Conservation (phyloP, 805 yeast species). For the Kodamaea kakaduensis region DNA sequence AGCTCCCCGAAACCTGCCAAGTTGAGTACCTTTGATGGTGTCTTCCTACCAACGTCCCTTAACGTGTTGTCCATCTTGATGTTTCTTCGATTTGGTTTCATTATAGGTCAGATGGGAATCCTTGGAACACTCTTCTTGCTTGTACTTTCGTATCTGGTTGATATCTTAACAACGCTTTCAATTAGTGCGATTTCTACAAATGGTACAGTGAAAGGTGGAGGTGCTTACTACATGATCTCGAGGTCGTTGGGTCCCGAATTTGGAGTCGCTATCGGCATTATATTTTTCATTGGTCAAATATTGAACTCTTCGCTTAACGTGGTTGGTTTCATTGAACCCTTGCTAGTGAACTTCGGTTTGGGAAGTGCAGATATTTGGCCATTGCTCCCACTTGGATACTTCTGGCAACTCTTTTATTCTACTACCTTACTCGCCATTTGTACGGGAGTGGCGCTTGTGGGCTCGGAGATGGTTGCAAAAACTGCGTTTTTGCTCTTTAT, state of each 20-base stretch:
- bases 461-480: constrained; percentile 74
- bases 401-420: constrained; percentile 69
- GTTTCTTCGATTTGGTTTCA: constrained; percentile 94
- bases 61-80: constrained; percentile 91
- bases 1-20: constrained; percentile 31
- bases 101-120: constrained; percentile 91
- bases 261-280: constrained; percentile 96
- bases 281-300: constrained; percentile 92
- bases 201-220: constrained; percentile 97
- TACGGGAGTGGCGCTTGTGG: constrained; percentile 72
- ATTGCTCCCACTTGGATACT: constrained; percentile 64
- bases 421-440: constrained; percentile 66
- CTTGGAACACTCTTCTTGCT: constrained; percentile 69
- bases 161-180: constrained; percentile 80
- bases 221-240: constrained; percentile 96
- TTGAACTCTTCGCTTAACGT: constrained; percentile 89
- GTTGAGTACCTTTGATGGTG: constrained; percentile 81
- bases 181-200: constrained; percentile 95
- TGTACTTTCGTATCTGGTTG: constrained; percentile 70
- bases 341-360: constrained; percentile 71
- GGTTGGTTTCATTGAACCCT: constrained; percentile 91
- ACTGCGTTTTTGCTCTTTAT: constrained; percentile 76
- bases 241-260: constrained; percentile 95
- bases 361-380: constrained; percentile 49
- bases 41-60: constrained; percentile 87